Conservation (phyloP, 768 basidiomycete species). For the Panus rudis region DNA sequence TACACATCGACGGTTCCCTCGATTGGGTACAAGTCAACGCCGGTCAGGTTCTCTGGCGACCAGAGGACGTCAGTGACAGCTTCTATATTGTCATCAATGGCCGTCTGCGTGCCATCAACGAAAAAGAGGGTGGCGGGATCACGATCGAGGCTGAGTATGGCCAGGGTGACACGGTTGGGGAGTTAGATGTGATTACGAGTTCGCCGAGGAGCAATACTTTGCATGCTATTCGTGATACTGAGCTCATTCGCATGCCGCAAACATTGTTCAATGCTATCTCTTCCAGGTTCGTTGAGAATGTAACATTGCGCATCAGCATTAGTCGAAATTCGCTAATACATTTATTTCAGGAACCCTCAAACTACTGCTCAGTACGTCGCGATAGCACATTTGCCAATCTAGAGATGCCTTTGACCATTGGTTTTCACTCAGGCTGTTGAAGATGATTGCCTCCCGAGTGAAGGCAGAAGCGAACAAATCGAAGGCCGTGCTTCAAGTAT, state of each 20-base stretch:
- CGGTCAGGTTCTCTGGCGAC: conserved; percentile 91
- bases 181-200: conserved; percentile 94
- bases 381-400: neutral
- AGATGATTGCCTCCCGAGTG: conserved; percentile 90
- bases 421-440: conserved; percentile 46
- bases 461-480: conserved; percentile 71
- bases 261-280: conserved; percentile 98
- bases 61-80: conserved; percentile 85
- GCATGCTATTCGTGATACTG: conserved; percentile 97
- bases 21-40: conserved; percentile 99
- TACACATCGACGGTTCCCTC: conserved; percentile 93
- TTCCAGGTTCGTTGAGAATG: conserved; percentile 48
- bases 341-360: conserved; percentile 57
- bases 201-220: conserved; percentile 82
- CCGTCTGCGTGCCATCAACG: conserved; percentile 83
- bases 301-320: neutral
- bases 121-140: conserved; percentile 69
- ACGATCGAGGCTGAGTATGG: conserved; percentile 90
- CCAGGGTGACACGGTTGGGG: conserved; percentile 94
- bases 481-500: conserved; percentile 47
- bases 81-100: conserved; percentile 99
- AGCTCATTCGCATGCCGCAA: conserved; percentile 93
- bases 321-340: neutral
- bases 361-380: conserved; percentile 70
- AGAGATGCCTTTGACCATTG: neutral